phyloP scores from a whole-genome alignment of 2,329 filamentous ascomycete species.

The Diaporthe longicolla region DNA sequence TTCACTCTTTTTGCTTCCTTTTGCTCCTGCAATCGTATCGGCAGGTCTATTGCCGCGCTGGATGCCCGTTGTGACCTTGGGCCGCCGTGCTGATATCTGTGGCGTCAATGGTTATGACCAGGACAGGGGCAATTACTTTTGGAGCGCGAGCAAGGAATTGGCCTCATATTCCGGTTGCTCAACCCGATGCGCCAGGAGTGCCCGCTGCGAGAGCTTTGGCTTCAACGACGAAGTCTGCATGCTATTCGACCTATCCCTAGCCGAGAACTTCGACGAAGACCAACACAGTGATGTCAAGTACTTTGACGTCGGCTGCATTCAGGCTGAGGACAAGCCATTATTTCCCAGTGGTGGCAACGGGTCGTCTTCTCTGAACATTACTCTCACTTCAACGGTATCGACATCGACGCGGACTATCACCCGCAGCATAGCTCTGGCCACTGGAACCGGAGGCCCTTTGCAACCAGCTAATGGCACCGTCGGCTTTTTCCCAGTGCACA shows the following conservation, averaged over 20 bases:
- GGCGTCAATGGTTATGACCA: slow-evolving; percentile 12
- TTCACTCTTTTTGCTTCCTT: slow-evolving; percentile 21
- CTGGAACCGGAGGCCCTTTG: slow-evolving; percentile 1
- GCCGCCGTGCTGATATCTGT: slow-evolving; percentile 15
- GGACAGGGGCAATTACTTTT: slow-evolving; percentile 28
- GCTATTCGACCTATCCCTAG: slow-evolving; percentile 21
- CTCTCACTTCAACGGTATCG: not conserved
- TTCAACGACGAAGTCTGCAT: slow-evolving; percentile 26
- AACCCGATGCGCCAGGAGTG: not conserved
- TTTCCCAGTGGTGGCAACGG: not conserved
- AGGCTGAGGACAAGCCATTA: not conserved
- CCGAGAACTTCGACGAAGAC: slow-evolving; percentile 20
- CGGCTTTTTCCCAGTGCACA: slow-evolving; percentile 8
- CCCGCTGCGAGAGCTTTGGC: slow-evolving; percentile 35
- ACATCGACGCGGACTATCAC: slow-evolving; percentile 1
- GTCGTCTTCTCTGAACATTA: not conserved
- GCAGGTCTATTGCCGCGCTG: slow-evolving; percentile 19
- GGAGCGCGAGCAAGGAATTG: slow-evolving; percentile 20
- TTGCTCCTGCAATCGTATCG: slow-evolving; percentile 3
- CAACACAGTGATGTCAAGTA: slow-evolving; percentile 1
- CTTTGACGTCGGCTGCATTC: slow-evolving; percentile 33
- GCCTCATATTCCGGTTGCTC: slow-evolving; percentile 32
- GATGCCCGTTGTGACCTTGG: not conserved
- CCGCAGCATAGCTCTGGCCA: slow-evolving; percentile 10
- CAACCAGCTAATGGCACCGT: slow-evolving; percentile 7